Evolutionary conservation across 768 basidiomycete genomes (phyloP).

Genomic region (Kwoniella heveanensis): DNA sequence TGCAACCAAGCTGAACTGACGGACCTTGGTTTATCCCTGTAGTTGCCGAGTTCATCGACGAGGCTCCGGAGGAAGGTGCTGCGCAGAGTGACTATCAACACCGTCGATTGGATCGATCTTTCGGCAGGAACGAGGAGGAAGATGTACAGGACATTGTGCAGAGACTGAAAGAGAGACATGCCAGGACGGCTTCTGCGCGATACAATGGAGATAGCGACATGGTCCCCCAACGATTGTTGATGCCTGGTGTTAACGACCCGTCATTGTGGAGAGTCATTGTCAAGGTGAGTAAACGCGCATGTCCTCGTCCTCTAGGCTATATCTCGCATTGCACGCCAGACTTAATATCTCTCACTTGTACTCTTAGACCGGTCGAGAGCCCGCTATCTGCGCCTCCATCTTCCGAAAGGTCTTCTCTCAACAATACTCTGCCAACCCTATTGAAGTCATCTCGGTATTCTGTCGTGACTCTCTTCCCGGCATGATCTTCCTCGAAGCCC

Average conservation of each 20-base stretch:
- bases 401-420: conserved; percentile 89
- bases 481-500: conserved; percentile 95
- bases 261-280: conserved; percentile 94
- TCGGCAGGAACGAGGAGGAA: conserved; percentile 64
- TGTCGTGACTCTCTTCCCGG: conserved; percentile 92
- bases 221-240: conserved; percentile 85
- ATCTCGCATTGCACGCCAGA: neutral
- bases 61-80: conserved; percentile 44
- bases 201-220: conserved; percentile 92
- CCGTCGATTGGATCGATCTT: conserved; percentile 66
- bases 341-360: conserved; percentile 6
- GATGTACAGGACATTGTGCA: conserved; percentile 83
- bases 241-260: conserved; percentile 96
- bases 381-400: conserved; percentile 88
- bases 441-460: conserved; percentile 90
- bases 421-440: conserved; percentile 73
- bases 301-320: no score
- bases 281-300: conserved; percentile 68
- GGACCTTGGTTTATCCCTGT: neutral
- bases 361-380: conserved; percentile 79
- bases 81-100: conserved; percentile 51
- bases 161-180: conserved; percentile 76
- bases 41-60: conserved; percentile 58
- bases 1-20: neutral
- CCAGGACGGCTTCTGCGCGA: conserved; percentile 59